Base-by-base conservation (phyloP, 2,329 filamentous ascomycete species). In the Dactylellina drechsleri region DNA sequence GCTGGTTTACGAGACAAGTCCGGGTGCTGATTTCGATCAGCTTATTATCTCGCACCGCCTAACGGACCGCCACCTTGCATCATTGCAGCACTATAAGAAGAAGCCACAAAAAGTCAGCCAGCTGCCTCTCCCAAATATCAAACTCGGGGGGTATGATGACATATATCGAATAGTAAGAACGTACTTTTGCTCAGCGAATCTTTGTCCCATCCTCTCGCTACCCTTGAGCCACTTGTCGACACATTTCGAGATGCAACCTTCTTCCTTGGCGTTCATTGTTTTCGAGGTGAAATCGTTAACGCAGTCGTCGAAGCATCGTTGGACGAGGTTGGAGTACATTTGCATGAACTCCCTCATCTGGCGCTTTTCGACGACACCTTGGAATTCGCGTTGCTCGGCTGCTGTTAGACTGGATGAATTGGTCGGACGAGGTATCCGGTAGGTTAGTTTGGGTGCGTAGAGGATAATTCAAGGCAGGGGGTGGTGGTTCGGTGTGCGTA, bases 321-420 rank as follows among this genome's bases (percentile, higher is more conserved):
- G 70, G 56, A 74, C 36, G 59, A 60, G 60, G 61, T 54, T 75
- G 67, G 43, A 67, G 86, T 92, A 80, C 87, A 98, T 95, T 80
- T 89, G 91, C 90, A 98, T 97, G 82, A 99, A 98, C 82, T 98
- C 94, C 85, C 97, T 97, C 87, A 99, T 92, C 85, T 99, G 95
- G 85, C 95, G 96, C 85, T 92, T 91, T 86, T 98, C 93, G 88
- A 99, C 93, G 84, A 95, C 92, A 84, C 88, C 85, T 84, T 96
- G 91, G 82, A 99, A 91, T 87, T 95, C 92, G 85, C 92, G 91
- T 86, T 96, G 92, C 86, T 98, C 94, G 80, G 88, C 83, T 80
- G 86, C 82, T 79, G 88, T 92, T 82, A 96, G 90, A 79, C 89
- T 91, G 80, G 60, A 74, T 16, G 45, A 16, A 20, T 16, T 15